Base-by-base conservation (phyloP, 768 basidiomycete genomes). In the Hygrocybe coccinea region DNA sequence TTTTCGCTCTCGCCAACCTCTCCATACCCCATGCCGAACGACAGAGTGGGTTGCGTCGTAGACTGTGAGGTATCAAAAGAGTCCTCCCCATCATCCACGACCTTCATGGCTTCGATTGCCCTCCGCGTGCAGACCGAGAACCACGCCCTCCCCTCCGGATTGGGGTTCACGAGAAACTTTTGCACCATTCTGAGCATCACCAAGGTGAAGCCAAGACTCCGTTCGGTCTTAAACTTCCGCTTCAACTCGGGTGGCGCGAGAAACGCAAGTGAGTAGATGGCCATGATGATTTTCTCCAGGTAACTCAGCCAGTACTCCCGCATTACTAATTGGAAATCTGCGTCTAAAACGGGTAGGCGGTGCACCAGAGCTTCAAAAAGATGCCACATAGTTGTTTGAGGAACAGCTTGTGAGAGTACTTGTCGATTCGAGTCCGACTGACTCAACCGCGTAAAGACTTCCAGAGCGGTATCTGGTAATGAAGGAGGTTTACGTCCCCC, bases 231-330 rank as follows among this genome's bases (percentile, higher is more conserved):
- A 60, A 93, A 77, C 58, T 72, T 79, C 52, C 77, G 74, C 72
- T 95, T 93, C 59, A 95, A 65, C 24, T 80, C 76, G 3, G 86
- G 84, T 1, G 92, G 80, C 2, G 92, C 83, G 53, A 95, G 74
- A 76, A 93, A 97, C 21, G 86, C 82, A 59, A 97, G 74, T 36
- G 86, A 86, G 72, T 97, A 97, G 39, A 97, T 79, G n/a, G 82
- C 80, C 77, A 94, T 82, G 45, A 88, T 76, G 51, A 78, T 73
- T 61, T 88, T 89, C 74, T 95, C 90, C 59, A 90, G 71, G 68
- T 91, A 88, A 39, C 83, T 82, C 44, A 94, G 68, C 85, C 89
- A 92, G 19, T 72, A 64, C 64, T 90, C 86, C 59, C 82, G 76
- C 52, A 74, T 70, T 61, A 83, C 70, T 58, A 87, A 70, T 64